phyloP scores from a whole-genome alignment of 1,284 basidiomycete species.

The Cutaneotrichosporon sp. region DNA sequence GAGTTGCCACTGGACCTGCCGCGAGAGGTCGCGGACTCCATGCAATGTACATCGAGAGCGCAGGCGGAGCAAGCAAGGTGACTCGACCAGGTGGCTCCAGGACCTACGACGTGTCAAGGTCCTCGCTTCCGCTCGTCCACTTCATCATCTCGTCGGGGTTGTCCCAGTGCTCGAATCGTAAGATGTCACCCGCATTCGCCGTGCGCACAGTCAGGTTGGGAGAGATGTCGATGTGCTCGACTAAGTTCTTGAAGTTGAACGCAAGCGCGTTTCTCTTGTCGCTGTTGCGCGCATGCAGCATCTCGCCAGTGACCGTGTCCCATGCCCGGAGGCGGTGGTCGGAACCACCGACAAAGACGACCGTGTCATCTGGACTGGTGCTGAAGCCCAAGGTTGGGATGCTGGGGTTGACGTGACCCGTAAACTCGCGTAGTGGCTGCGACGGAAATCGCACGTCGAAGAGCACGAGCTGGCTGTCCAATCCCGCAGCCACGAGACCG shows the following conservation, averaged over 20 bases:
- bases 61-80: not conserved
- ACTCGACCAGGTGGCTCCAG: not conserved
- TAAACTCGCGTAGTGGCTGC: constrained; percentile 30
- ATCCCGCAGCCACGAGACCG: constrained; percentile 41
- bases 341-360: constrained; percentile 38
- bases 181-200: constrained; percentile 15
- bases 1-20: not conserved
- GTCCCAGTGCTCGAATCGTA: constrained; percentile 15
- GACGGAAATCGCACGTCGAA: constrained; percentile 41
- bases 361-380: constrained; percentile 36
- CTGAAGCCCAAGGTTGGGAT: constrained; percentile 32
- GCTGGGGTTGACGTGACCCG: constrained; percentile 39
- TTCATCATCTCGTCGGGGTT: not conserved
- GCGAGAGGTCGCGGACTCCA: not conserved
- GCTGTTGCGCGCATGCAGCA: not conserved
- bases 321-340: constrained; percentile 40
- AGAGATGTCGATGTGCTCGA: constrained; percentile 23
- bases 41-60: not conserved
- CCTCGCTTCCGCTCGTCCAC: not conserved
- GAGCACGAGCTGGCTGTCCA: constrained; percentile 40
- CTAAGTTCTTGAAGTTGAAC: constrained; percentile 12
- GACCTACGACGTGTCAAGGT: not conserved
- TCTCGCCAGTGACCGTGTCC: constrained; percentile 36
- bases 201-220: constrained; percentile 19
- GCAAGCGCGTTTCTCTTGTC: constrained; percentile 5